Percentiles rank a stretch among this genome's conserved stretches.
These are phyloP conservation scores for Zygosaccharomyces rouxii DNA, from an alignment of 805 yeast species.

Conservation along the genomic window DNA sequence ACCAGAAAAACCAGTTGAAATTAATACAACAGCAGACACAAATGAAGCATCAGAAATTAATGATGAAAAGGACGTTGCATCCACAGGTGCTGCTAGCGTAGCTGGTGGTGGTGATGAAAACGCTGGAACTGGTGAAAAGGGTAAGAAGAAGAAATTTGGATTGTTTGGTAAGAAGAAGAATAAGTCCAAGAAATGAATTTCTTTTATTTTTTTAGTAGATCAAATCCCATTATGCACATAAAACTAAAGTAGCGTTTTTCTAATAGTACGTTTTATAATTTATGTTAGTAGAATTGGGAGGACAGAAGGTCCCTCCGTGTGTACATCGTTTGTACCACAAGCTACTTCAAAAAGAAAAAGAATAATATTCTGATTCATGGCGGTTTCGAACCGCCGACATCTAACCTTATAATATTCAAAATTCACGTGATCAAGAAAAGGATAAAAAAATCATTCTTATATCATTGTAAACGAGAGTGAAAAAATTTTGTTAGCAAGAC, in stretches of 20 bases:
- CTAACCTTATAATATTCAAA: no score
- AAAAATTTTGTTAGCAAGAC: constrained; percentile 10
- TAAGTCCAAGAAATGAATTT: constrained; percentile 19
- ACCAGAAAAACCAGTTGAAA: constrained; percentile 14
- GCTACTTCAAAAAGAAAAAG: not conserved
- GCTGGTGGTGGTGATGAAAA: constrained; percentile 5
- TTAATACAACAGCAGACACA: constrained; percentile 9
- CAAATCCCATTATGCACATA: not conserved
- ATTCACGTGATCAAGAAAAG: no score
- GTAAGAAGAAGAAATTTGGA: constrained; percentile 33
- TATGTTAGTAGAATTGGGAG: not conserved
- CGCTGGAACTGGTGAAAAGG: constrained; percentile 19
- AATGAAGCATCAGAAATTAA: constrained; percentile 5
- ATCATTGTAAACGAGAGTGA: constrained; percentile 6
- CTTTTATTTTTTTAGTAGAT: not conserved
- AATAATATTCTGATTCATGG: constrained; percentile 13
- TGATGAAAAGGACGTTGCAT: constrained; percentile 2
- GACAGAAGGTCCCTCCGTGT: not conserved
- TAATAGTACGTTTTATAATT: constrained; percentile 1
- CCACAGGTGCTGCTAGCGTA: constrained; percentile 3
- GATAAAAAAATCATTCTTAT: no score
- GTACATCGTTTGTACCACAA: no score
- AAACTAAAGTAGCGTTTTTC: not conserved
- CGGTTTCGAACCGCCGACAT: constrained; percentile 20
- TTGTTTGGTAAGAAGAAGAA: constrained; percentile 27